Conservation (phyloP, 257 asterid genomes). For the Asclepias syriaca region DNA sequence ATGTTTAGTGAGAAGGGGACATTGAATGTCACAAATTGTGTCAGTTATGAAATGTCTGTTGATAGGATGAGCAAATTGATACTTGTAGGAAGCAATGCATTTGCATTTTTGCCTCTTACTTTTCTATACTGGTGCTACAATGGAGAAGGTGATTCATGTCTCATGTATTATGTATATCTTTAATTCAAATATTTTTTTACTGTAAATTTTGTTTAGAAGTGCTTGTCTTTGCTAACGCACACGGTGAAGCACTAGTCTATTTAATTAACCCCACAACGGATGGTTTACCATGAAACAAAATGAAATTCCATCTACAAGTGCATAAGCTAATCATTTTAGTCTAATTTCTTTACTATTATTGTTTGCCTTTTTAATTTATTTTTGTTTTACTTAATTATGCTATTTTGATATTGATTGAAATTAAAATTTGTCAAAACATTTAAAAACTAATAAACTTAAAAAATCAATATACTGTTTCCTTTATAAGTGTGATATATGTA, state of each 20-base stretch:
- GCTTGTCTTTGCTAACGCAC: neutral
- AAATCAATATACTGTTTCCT: no score
- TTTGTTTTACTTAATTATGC: no score
- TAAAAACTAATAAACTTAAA: no score
- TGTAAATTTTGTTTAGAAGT: slow-evolving; percentile 5
- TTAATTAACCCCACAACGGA: no score
- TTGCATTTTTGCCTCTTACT: slow-evolving; percentile 28
- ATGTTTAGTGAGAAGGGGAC: slow-evolving; percentile 19
- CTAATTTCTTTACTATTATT: no score
- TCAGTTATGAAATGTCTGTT: slow-evolving; percentile 26
- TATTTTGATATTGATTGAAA: no score
- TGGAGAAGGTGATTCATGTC: slow-evolving; percentile 4
- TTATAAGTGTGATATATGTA: no score
- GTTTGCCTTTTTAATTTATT: no score
- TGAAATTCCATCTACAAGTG: no score
- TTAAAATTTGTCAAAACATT: neutral
- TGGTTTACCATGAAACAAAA: no score
- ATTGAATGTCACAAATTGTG: slow-evolving; percentile 29
- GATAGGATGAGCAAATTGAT: slow-evolving; percentile 25
- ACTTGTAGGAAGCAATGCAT: slow-evolving; percentile 29
- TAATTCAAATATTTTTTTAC: neutral
- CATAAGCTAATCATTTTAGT: no score
- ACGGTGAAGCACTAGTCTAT: neutral
- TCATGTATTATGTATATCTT: neutral
- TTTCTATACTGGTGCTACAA: slow-evolving; percentile 6